These are phyloP conservation scores for Stereocaulon alpinum DNA, from an alignment of 495 filamentous ascomycete species.

Conservation along the genomic window DNA sequence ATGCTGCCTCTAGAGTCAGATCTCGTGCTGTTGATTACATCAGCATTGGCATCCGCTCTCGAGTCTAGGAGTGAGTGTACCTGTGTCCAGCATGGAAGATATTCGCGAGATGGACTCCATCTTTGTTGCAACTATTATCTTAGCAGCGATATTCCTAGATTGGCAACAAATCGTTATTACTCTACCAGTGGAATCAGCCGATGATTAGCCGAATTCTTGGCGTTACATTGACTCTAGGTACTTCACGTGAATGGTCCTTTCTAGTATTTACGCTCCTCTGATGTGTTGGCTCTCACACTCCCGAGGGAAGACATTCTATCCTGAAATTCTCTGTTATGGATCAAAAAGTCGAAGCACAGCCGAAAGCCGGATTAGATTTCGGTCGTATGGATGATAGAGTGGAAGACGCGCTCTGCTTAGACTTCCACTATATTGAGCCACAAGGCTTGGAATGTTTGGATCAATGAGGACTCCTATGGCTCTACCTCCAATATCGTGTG, in stretches of 20 bases:
- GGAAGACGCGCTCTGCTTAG: neutral
- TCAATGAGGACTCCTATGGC: slow-evolving; percentile 1
- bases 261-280: no score
- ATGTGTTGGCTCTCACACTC: no score
- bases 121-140: neutral
- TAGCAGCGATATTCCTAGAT: neutral
- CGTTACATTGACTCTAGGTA: no score
- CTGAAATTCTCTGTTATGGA: no score
- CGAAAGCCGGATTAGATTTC: no score
- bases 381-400: no score
- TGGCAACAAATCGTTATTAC: neutral
- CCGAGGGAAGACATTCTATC: no score
- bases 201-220: no score
- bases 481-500: slow-evolving; percentile 1
- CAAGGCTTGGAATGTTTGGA: no score
- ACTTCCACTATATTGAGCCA: neutral
- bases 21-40: slow-evolving; percentile 60
- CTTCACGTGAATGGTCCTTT: no score
- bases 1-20: slow-evolving; percentile 91
- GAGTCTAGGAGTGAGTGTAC: slow-evolving; percentile 36
- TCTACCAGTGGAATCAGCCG: no score
- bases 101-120: slow-evolving; percentile 98
- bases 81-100: slow-evolving; percentile 85
- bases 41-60: slow-evolving; percentile 6
- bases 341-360: no score